These are phyloP conservation scores for Dioscorea alata DNA, from an alignment of 106 monocot genomes.

Conservation along the genomic window DNA sequence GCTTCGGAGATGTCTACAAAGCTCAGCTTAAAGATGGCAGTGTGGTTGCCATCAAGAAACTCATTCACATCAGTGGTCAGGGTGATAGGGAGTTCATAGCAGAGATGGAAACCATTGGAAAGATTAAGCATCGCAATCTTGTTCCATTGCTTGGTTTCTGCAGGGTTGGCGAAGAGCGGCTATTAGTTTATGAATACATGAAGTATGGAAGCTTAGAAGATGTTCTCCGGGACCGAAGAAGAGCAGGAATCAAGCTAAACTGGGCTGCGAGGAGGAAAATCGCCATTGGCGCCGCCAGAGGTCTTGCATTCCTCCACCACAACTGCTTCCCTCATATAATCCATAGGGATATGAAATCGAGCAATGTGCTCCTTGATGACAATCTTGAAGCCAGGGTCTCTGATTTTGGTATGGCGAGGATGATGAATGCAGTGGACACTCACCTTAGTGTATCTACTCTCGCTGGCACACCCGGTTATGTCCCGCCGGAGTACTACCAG, in stretches of 20 bases:
- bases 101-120: slow-evolving; percentile 94
- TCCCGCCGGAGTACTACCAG: slow-evolving; percentile 95
- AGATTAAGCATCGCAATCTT: slow-evolving; percentile 84
- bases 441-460: slow-evolving; percentile 83
- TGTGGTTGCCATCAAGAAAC: slow-evolving; percentile 83
- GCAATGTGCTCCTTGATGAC: slow-evolving; percentile 80
- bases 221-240: slow-evolving; percentile 52
- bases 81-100: slow-evolving; percentile 90
- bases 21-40: slow-evolving; percentile 80
- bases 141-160: slow-evolving; percentile 80
- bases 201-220: slow-evolving; percentile 83
- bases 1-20: slow-evolving; percentile 87
- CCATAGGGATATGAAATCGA: slow-evolving; percentile 95
- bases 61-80: slow-evolving; percentile 73
- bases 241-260: slow-evolving; percentile 42
- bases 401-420: slow-evolving; percentile 91
- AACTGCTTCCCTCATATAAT: slow-evolving; percentile 96
- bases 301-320: slow-evolving; percentile 86
- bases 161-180: slow-evolving; percentile 72
- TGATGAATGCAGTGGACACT: slow-evolving; percentile 81
- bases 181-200: slow-evolving; percentile 89
- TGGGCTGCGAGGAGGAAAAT: slow-evolving; percentile 70
- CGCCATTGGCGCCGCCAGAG: slow-evolving; percentile 74
- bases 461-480: slow-evolving; percentile 85
- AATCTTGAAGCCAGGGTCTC: slow-evolving; percentile 76